Percentiles rank a stretch among this genome's conserved stretches.
phyloP scores from a whole-genome alignment of 75 land plant species.

The Cupressus sempervirens region DNA sequence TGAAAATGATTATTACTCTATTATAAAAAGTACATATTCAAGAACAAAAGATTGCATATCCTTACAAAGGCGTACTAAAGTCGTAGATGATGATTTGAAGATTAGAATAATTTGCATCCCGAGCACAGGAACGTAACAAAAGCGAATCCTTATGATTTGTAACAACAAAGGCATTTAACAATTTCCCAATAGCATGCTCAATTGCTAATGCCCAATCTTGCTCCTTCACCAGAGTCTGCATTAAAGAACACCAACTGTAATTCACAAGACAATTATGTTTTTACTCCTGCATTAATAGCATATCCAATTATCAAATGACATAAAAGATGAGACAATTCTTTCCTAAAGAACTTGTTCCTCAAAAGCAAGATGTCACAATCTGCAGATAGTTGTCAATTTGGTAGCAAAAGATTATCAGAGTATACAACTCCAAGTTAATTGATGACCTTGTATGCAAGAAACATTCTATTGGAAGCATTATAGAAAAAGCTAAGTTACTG shows the following conservation, averaged over 20 bases:
- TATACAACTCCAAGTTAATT: not conserved
- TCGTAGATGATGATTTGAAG: conserved; percentile 82
- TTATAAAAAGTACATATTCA: not conserved
- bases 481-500: not conserved
- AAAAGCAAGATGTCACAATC: not conserved
- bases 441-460: not conserved
- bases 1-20: not conserved
- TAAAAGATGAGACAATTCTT: not conserved
- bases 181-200: conserved; percentile 82
- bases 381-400: not conserved
- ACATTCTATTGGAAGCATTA: not conserved
- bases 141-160: conserved; percentile 79
- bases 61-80: conserved; percentile 66
- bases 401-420: not conserved
- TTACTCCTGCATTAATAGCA: not conserved
- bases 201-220: conserved; percentile 82
- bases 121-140: conserved; percentile 59
- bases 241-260: not conserved
- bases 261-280: conserved; percentile 2
- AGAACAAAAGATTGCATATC: not conserved
- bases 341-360: not conserved
- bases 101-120: conserved; percentile 48
- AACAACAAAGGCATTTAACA: conserved; percentile 90
- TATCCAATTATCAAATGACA: not conserved
- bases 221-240: conserved; percentile 60